These are phyloP conservation scores for Solanum rostratum DNA, from an alignment of 257 asterid species.

Conservation along the genomic window DNA sequence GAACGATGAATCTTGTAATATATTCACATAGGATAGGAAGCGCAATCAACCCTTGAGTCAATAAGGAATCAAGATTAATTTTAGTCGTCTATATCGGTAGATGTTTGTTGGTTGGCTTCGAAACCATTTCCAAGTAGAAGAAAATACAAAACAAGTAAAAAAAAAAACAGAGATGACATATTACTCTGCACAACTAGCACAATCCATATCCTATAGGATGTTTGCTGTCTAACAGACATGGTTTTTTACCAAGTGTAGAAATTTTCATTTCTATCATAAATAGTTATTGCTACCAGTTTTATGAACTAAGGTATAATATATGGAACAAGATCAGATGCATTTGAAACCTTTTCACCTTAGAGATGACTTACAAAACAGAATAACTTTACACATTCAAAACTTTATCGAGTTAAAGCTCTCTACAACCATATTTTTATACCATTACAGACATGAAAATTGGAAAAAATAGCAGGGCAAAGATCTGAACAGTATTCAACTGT, in stretches of 20 bases:
- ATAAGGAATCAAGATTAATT: not conserved
- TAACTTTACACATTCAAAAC: not conserved
- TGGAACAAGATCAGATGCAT: not conserved
- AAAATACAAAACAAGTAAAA: not conserved
- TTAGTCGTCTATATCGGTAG: not conserved
- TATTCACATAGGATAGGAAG: not conserved
- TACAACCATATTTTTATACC: not conserved
- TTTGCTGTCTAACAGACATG: not conserved
- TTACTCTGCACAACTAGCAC: not conserved
- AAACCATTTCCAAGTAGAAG: not conserved
- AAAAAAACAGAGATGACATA: not conserved
- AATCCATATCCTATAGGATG: not conserved
- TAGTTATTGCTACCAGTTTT: not conserved
- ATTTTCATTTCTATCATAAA: not conserved
- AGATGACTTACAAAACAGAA: not conserved
- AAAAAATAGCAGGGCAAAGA: not conserved
- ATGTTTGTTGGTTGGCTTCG: not conserved
- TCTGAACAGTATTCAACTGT: not conserved
- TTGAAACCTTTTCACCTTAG: not conserved
- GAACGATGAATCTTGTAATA: not conserved
- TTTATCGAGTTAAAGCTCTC: not conserved
- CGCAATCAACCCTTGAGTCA: not conserved
- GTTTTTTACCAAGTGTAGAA: not conserved
- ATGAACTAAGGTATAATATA: not conserved
- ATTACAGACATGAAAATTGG: not conserved